Evolutionary conservation across 2,329 filamentous ascomycete species (phyloP).

Genomic region (Colletotrichum plurivorum): DNA sequence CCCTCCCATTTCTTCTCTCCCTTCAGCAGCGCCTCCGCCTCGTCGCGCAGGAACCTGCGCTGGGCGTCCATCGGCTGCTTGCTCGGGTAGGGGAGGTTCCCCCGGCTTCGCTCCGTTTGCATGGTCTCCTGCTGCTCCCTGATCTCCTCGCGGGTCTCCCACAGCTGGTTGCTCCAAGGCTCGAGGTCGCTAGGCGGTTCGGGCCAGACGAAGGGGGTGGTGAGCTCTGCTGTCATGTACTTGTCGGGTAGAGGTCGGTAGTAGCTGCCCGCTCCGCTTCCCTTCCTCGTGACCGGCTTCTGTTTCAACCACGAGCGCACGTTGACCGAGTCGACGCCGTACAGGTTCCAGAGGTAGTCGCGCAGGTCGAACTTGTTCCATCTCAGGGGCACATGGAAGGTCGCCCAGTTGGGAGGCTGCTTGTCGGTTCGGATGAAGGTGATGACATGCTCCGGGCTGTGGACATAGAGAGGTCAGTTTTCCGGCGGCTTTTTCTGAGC

Average conservation of each 20-base stretch:
- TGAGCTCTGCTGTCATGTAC: slow-evolving; percentile 95
- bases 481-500: background rate
- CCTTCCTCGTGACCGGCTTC: slow-evolving; percentile 67
- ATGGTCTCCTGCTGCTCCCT: slow-evolving; percentile 58
- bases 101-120: slow-evolving; percentile 46
- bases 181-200: slow-evolving; percentile 73
- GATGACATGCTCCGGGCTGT: slow-evolving; percentile 85
- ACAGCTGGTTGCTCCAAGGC: slow-evolving; percentile 76
- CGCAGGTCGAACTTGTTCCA: slow-evolving; percentile 98
- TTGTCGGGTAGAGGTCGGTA: slow-evolving; percentile 83
- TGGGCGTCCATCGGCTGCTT: slow-evolving; percentile 57
- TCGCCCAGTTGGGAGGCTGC: slow-evolving; percentile 84
- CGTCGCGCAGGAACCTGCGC: slow-evolving; percentile 54
- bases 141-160: slow-evolving; percentile 63
- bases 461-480: slow-evolving; percentile 14
- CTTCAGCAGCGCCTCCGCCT: slow-evolving; percentile 74
- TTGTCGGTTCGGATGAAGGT: slow-evolving; percentile 81
- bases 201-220: slow-evolving; percentile 90
- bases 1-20: slow-evolving; percentile 67
- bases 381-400: slow-evolving; percentile 89
- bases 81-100: slow-evolving; percentile 54
- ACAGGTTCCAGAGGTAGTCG: slow-evolving; percentile 92
- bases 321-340: slow-evolving; percentile 79
- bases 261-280: slow-evolving; percentile 64
- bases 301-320: slow-evolving; percentile 87